Conservation (phyloP, 75 land plant genomes). For the Cupressus sempervirens region DNA sequence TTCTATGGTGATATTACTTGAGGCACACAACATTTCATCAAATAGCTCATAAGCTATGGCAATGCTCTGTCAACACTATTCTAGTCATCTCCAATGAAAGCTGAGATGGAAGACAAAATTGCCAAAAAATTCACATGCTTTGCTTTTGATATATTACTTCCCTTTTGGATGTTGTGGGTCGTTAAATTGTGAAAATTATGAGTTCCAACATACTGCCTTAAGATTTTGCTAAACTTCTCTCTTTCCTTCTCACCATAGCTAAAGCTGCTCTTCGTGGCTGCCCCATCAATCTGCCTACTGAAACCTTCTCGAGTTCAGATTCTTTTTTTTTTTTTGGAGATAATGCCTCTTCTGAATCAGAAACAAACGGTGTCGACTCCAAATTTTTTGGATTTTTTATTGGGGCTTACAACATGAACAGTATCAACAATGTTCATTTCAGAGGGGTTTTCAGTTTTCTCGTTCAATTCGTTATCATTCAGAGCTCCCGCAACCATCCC, state of each 20-base stretch:
- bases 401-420: not conserved
- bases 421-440: not conserved
- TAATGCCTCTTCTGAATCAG: not conserved
- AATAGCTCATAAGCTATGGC: too few relatives aligned
- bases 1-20: too few relatives aligned
- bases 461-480: not conserved
- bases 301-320: not conserved
- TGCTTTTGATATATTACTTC: too few relatives aligned
- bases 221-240: slow-evolving; percentile 57
- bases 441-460: slow-evolving; percentile 1
- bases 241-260: slow-evolving; percentile 64
- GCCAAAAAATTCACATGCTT: too few relatives aligned
- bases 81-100: too few relatives aligned
- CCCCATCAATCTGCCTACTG: not conserved
- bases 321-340: not conserved
- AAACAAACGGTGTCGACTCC: not conserved
- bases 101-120: too few relatives aligned
- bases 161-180: too few relatives aligned
- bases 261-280: slow-evolving; percentile 25
- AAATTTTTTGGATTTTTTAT: not conserved
- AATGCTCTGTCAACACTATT: too few relatives aligned
- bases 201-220: slow-evolving; percentile 65
- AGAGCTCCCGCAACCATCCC: slow-evolving; percentile 3
- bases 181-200: slow-evolving; percentile 97
- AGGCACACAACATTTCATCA: too few relatives aligned